Evolutionary conservation across 768 basidiomycete genomes (phyloP).

Genomic region (Kwoniella mangroviensis): DNA sequence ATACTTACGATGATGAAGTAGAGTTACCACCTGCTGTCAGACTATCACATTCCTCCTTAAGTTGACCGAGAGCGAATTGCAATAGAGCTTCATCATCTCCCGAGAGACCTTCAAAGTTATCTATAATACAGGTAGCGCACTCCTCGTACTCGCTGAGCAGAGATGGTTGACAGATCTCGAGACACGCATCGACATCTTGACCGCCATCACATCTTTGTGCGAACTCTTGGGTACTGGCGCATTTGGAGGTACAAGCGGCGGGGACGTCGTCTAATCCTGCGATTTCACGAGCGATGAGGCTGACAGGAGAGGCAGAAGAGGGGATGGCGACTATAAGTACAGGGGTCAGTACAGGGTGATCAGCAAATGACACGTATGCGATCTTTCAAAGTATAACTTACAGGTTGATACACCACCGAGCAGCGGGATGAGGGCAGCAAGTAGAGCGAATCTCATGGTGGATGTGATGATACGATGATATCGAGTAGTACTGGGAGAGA

Average conservation of each 20-base stretch:
- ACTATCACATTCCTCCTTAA: neutral
- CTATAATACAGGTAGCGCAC: neutral
- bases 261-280: neutral
- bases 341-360: neutral
- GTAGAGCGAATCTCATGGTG: neutral
- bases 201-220: neutral
- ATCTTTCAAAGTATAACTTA: neutral
- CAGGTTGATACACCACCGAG: neutral
- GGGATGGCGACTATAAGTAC: neutral
- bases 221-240: neutral
- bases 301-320: neutral
- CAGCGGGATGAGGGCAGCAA: neutral
- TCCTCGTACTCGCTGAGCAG: neutral
- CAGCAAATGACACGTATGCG: neutral
- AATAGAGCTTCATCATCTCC: neutral
- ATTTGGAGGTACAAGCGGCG: neutral
- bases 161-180: neutral
- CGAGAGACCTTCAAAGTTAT: neutral
- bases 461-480: neutral
- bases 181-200: neutral
- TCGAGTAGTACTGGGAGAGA: neutral
- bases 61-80: neutral
- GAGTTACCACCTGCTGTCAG: neutral
- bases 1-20: neutral
- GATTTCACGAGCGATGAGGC: neutral